Evolutionary conservation across 371 early-diverging fungal genomes (phyloP), one percentile per base, ranked within the genome.

Genomic region (Apophysomyces ossiformis): DNA sequence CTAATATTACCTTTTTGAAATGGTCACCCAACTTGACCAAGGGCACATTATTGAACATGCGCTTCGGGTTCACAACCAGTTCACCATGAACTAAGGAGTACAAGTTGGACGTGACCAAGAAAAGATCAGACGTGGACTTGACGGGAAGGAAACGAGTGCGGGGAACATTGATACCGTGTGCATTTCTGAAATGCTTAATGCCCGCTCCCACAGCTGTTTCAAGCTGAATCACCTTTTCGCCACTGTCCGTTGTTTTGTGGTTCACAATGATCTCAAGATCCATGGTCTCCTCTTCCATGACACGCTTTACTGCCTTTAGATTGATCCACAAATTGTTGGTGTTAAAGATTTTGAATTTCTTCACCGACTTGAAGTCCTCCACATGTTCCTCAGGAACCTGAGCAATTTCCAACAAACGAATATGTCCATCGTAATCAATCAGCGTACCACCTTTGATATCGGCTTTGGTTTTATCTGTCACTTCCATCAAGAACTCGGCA

Each of bases 291-390:
- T 93, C 85, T 61, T 93, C 92, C 60, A 99, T 85, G 8, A 97
- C 82, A 57, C 98, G 92, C 86, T 98, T 99, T 75, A 99, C 89
- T 15, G 98, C 96, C 85, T 92, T 93, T 67, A 99, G 81, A 72
- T 90, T 92, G 69, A 99, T 92, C 99, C 99, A 99, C 74, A 99
- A 74, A 84, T 99, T 99, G 89, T 99, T 99, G 66, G 99, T 99
- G 89, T 99, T 99, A 89, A 99, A 99, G 73, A 99, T 99, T 89
- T 98, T 96, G 87, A 99, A 99, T 86, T 99, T 99, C 78, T 98
- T 97, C 79, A 99, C 90, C 65, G 96, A 95, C 77, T 99, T 99
- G 85, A 99, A 99, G 72, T 99, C 99, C 70, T 96, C 96, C 26
- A 97, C 94, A 70, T 97, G 94, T 68, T 95, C 94, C 54, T 88